phyloP scores from a whole-genome alignment of 2,329 filamentous ascomycete genomes.

The Leptographium lundbergii region DNA sequence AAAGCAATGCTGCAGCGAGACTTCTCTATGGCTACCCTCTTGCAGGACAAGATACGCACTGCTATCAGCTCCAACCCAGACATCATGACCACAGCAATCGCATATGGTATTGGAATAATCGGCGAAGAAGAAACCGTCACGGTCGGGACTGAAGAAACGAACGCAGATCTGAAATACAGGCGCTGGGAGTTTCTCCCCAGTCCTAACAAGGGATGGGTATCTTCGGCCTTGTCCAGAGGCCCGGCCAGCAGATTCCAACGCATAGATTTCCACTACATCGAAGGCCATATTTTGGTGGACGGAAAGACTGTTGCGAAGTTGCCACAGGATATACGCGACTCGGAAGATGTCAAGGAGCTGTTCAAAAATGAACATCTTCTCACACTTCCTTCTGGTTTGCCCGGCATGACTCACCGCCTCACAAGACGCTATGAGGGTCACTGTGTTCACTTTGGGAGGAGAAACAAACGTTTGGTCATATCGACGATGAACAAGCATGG shows the following conservation, averaged over 20 bases:
- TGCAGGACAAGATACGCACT: neutral
- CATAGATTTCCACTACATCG: conserved; percentile 22
- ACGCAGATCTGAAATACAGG: neutral
- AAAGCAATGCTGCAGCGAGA: neutral
- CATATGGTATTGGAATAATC: neutral
- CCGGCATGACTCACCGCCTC: conserved; percentile 38
- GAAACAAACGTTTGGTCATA: conserved; percentile 27
- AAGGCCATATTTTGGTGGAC: conserved; percentile 25
- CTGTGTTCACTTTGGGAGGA: conserved; percentile 42
- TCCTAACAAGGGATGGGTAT: conserved; percentile 1
- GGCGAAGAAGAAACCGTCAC: neutral
- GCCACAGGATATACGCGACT: conserved; percentile 34
- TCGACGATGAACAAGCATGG: neutral
- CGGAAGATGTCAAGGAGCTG: conserved; percentile 29
- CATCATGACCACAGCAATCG: neutral
- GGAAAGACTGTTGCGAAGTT: conserved; percentile 28
- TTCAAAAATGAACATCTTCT: conserved; percentile 41
- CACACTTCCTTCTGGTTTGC: conserved; percentile 36
- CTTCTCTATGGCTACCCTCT: neutral
- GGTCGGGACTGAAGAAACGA: neutral
- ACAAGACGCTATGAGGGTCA: conserved; percentile 23
- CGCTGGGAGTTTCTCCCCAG: neutral
- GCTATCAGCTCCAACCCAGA: neutral
- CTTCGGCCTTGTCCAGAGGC: neutral
- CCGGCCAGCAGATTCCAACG: conserved; percentile 5